Evolutionary conservation across 345 rosid genomes (phyloP), one percentile per base, ranked within the genome.

Genomic region (Rhizophora mangle): DNA sequence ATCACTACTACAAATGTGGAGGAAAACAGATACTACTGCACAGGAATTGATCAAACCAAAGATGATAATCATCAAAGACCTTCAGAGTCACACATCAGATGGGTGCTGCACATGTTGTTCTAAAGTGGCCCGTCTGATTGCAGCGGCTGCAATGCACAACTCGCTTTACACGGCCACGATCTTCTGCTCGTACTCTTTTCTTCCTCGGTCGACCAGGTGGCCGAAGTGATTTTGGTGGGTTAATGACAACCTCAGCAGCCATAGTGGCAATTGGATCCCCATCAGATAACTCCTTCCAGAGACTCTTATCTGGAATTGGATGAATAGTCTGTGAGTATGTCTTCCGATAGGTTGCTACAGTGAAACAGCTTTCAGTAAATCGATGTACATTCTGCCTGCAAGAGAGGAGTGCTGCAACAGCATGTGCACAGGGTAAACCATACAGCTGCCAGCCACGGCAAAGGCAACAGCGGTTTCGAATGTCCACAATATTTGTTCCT

Each of bases 91-190:
- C 2, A 55, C 32, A 62, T 77, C 83, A 93, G 54, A 91, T 85
- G 16, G 97, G 96, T 21, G 89, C 91, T 70, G 96, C 89, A 81
- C 97, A 93, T 3, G 98, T 93, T 65, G 97, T 93, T 81, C 98
- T 85, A 82, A 93, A 93, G 85, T 93, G 98, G 31, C 98, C 95
- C 3, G 97, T 88, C 82, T 91, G 96, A 73, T 93, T 87, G 81
- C 98, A 94, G 31, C 98, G 90, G 74, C 98, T 91, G 72, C 98
- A 94, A 78, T 89, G 98, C 81, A 91, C 98, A 30, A 92, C 85
- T 70, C 97, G 83, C 76, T 94, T 94, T 55, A 80, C 84, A 1
- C 90, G 85, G 7, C 93, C 95, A 37, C 88, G 85, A 57, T 89
- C 97, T 71, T 91, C 96, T 29, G 91, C 90, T 36, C 95, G 81